Conservation (phyloP, 2,329 filamentous ascomycete genomes). For the Cercospora sp. region DNA sequence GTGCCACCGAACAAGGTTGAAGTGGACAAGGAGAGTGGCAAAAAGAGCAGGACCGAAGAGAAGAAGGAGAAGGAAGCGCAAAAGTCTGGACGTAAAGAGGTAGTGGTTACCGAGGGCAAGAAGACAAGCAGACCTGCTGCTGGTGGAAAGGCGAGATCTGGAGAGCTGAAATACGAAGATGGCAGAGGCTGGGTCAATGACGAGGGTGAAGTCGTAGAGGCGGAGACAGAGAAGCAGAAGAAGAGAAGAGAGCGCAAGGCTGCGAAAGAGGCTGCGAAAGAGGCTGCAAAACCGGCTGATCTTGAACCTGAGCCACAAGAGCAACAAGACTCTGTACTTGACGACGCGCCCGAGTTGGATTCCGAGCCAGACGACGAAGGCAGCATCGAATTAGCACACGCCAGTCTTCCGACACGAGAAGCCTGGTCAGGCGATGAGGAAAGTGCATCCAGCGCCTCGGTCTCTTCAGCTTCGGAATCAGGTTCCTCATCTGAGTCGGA, state of each 20-base stretch:
- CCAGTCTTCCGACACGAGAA: slow-evolving; percentile 15
- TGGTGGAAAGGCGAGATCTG: slow-evolving; percentile 47
- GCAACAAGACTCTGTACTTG: slow-evolving; percentile 13
- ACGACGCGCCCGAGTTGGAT: slow-evolving; percentile 15
- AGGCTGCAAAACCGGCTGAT: slow-evolving; percentile 11
- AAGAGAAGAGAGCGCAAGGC: slow-evolving; percentile 37
- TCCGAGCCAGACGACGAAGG: slow-evolving; percentile 21
- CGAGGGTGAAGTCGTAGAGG: slow-evolving; percentile 73
- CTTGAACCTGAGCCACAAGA: slow-evolving; percentile 2
- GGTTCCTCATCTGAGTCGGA: slow-evolving; percentile 11
- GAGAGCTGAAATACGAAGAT: slow-evolving; percentile 66
- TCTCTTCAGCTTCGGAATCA: slow-evolving; percentile 14
- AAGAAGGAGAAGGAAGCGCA: slow-evolving; percentile 60
- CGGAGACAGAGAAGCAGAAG: slow-evolving; percentile 38
- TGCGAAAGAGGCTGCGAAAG: slow-evolving; percentile 17
- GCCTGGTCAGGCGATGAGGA: slow-evolving; percentile 20
- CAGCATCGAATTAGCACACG: slow-evolving; percentile 18
- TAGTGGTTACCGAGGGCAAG: slow-evolving; percentile 84
- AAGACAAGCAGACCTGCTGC: slow-evolving; percentile 68
- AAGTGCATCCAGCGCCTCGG: slow-evolving; percentile 14
- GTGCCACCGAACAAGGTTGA: slow-evolving; percentile 55
- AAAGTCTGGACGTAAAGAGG: slow-evolving; percentile 57
- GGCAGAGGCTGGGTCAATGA: slow-evolving; percentile 87
- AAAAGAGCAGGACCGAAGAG: slow-evolving; percentile 63
- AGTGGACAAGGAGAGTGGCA: slow-evolving; percentile 57